Percentiles rank a stretch among this genome's conserved stretches.
phyloP scores from a whole-genome alignment of 192 early-diverging fungal genomes.

The Backusella liffmaniae region DNA sequence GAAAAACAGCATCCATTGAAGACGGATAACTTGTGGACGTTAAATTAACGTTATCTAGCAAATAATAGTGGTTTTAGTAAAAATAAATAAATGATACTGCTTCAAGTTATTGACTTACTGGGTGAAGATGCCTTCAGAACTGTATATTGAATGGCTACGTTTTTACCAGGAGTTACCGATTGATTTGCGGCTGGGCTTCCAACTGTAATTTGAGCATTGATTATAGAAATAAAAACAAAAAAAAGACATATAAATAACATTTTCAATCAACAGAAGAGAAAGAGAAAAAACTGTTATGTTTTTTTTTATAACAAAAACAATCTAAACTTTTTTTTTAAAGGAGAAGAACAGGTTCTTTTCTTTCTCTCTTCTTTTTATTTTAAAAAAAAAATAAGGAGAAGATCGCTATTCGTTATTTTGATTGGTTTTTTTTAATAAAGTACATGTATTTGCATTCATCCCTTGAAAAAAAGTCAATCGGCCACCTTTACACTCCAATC shows the following conservation, averaged over 20 bases:
- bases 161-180: not conserved
- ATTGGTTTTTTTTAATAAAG: not conserved
- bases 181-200: not conserved
- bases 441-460: not conserved
- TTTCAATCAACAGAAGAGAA: not conserved
- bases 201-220: not conserved
- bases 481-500: not conserved
- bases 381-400: not conserved
- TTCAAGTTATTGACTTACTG: not conserved
- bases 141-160: not conserved
- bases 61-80: not conserved
- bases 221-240: not conserved
- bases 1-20: not conserved
- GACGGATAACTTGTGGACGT: not conserved
- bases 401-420: not conserved
- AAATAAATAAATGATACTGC: not conserved
- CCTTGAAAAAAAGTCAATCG: not conserved
- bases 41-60: not conserved
- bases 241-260: not conserved
- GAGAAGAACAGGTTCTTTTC: not conserved
- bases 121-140: not conserved
- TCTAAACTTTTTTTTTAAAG: constrained; percentile 1
- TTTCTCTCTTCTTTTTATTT: not conserved
- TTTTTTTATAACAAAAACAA: not conserved
- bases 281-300: not conserved